Evolutionary conservation across 2,329 filamentous ascomycete species (phyloP).

Genomic region (Albophoma yamanashiensis): DNA sequence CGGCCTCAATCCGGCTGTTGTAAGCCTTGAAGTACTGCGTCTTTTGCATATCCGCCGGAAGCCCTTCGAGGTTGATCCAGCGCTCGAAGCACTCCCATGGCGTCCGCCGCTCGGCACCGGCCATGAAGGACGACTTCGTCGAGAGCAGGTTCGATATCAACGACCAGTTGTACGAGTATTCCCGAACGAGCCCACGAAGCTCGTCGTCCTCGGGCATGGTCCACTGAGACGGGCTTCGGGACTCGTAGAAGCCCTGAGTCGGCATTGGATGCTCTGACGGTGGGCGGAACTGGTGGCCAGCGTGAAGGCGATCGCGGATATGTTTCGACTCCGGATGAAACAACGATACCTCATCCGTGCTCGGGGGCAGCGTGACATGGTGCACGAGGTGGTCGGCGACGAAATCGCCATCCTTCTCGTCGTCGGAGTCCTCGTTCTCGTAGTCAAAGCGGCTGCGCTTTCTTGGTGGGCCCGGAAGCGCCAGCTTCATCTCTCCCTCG

Average conservation of each 20-base stretch:
- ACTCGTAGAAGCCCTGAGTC: constrained; percentile 81
- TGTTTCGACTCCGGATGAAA: constrained; percentile 85
- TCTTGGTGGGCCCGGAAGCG: constrained; percentile 50
- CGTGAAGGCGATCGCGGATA: constrained; percentile 81
- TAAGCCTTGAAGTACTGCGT: constrained; percentile 85
- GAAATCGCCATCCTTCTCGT: constrained; percentile 45
- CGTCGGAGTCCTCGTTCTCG: constrained; percentile 58
- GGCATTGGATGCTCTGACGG: constrained; percentile 91
- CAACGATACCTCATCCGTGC: constrained; percentile 68
- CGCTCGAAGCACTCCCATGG: constrained; percentile 99
- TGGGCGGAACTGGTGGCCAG: constrained; percentile 84
- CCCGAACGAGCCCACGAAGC: constrained; percentile 70
- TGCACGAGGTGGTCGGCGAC: constrained; percentile 39
- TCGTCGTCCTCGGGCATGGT: constrained; percentile 84
- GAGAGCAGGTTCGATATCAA: constrained; percentile 76
- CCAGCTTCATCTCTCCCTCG: constrained; percentile 66
- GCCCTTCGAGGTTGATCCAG: constrained; percentile 84
- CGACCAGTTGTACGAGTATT: constrained; percentile 97
- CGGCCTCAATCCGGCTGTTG: constrained; percentile 48
- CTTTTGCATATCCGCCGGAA: constrained; percentile 88
- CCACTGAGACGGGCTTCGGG: constrained; percentile 81
- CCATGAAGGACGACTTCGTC: constrained; percentile 65
- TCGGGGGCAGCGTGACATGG: constrained; percentile 46
- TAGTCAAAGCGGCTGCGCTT: constrained; percentile 82
- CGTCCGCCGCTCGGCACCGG: constrained; percentile 79